phyloP scores from a whole-genome alignment of 768 basidiomycete species.

The Agrocybe praecox region DNA sequence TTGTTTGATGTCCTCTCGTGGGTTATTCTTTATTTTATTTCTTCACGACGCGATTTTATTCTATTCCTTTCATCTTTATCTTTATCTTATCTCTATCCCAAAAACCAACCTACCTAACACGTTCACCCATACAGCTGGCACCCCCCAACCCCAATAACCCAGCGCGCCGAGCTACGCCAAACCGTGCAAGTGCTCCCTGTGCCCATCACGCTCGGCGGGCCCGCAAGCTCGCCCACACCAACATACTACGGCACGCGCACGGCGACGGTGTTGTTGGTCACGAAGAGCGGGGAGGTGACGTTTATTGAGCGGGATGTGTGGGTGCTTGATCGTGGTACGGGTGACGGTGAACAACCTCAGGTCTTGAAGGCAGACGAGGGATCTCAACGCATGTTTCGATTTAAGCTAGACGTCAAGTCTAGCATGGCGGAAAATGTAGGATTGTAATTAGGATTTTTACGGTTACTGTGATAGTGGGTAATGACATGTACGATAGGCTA shows the following conservation, averaged over 20 bases:
- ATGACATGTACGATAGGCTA: no score
- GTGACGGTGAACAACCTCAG: no score
- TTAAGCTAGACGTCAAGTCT: slow-evolving; percentile 35
- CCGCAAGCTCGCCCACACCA: slow-evolving; percentile 9
- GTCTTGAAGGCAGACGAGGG: no score
- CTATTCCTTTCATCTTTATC: slow-evolving; percentile 12
- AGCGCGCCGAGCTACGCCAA: slow-evolving; percentile 57
- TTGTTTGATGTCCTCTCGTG: slow-evolving; percentile 74
- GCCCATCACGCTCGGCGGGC: slow-evolving; percentile 31
- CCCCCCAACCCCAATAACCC: slow-evolving; percentile 42
- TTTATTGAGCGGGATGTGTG: slow-evolving; percentile 79
- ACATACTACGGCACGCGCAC: slow-evolving; percentile 68
- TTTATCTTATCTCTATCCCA: slow-evolving; percentile 25
- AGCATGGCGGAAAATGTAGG: slow-evolving; percentile 12
- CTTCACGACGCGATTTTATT: slow-evolving; percentile 8
- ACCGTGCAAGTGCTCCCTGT: slow-evolving; percentile 69
- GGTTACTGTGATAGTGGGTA: no score
- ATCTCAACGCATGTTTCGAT: slow-evolving; percentile 56
- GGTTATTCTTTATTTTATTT: slow-evolving; percentile 32
- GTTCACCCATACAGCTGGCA: slow-evolving; percentile 45
- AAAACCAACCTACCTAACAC: no score
- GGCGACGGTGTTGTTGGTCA: slow-evolving; percentile 71
- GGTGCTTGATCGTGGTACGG: slow-evolving; percentile 46
- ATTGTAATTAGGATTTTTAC: slow-evolving; percentile 13
- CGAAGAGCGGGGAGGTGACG: slow-evolving; percentile 55